Base-by-base conservation (phyloP, 768 basidiomycete species). In the Kwoniella mangroviensis region DNA sequence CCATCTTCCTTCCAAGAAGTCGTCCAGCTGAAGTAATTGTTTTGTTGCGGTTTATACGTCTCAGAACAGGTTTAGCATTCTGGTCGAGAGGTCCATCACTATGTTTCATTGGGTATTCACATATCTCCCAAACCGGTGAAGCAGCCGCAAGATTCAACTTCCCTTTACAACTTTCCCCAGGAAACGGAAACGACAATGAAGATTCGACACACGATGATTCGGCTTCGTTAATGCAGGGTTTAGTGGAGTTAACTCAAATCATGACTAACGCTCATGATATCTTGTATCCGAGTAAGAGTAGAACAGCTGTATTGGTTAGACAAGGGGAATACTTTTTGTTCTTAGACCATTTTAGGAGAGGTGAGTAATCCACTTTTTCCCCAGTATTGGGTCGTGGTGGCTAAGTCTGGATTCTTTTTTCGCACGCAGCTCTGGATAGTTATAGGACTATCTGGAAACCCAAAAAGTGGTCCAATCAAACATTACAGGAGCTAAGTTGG, bases 241-340 rank as follows among this genome's bases (percentile, higher is more conserved):
- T 78, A 43, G 73, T 80, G 55, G 81, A 82, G 55, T 70, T 82
- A 45, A 80, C 79, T 9, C 73, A 75, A 62, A 82, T 80, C 69
- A 82, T 82, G 78, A 82, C 79, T n/a, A 80, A 79, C 56, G 79
- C 78, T 2, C 81, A 82, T 70, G 79, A 79, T 66, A 76, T 78
- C 0, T 68, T 82, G 58, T 82, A 82, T 53, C 81, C 81, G 0
- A 78, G 70, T 59, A 77, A 75, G 52, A 60, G 51, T 3, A 65
- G 81, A 24, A 77, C 78, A 4, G 71, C 74, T 13, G 69, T 69
- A 17, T 70, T 82, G 3, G 79, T 80, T 21, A 72, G 75, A 57
- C 77, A 78, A 52, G 81, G 81, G 13, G 78, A 70, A 65, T 67
- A 71, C 54, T 67, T 68, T 26, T 51, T 74, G 41, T 71, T 63